Conservation (phyloP, 2,329 filamentous ascomycete species). For the Mollisia scopiformis region DNA sequence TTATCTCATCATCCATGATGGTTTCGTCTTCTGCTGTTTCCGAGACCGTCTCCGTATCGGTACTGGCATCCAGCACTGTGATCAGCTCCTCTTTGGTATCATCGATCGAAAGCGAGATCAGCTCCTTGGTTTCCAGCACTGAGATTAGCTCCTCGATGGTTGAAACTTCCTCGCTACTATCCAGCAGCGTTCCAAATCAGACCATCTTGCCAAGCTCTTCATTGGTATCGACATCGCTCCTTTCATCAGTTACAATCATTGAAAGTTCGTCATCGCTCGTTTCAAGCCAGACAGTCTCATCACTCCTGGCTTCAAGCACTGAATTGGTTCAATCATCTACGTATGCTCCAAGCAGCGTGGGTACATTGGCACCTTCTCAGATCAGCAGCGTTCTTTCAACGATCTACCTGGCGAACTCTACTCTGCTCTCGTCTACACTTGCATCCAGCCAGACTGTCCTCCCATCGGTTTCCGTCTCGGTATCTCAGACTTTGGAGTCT, state of each 20-base stretch:
- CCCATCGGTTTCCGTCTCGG: not conserved
- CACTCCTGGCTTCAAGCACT: not conserved
- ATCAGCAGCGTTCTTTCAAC: not conserved
- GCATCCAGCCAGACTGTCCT: not conserved
- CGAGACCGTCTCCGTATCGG: no score
- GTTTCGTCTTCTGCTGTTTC: no score
- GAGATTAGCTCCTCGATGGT: not conserved
- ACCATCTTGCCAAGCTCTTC: not conserved
- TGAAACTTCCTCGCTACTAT: not conserved
- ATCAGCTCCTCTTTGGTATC: not conserved
- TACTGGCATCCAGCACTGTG: not conserved
- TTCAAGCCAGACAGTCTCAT: not conserved
- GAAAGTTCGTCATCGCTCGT: not conserved
- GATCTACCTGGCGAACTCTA: not conserved
- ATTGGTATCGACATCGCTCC: not conserved
- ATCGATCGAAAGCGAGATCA: no score
- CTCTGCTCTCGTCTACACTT: not conserved
- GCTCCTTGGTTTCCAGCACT: no score
- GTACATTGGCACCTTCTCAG: not conserved
- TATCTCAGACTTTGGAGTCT: not conserved
- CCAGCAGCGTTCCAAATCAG: not conserved
- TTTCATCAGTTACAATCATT: not conserved
- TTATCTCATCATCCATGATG: no score
- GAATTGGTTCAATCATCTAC: not conserved
- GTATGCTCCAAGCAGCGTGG: not conserved